Evolutionary conservation across 495 filamentous ascomycete species (phyloP), one percentile per base, ranked within the genome.

Genomic region (Tuber brumale): DNA sequence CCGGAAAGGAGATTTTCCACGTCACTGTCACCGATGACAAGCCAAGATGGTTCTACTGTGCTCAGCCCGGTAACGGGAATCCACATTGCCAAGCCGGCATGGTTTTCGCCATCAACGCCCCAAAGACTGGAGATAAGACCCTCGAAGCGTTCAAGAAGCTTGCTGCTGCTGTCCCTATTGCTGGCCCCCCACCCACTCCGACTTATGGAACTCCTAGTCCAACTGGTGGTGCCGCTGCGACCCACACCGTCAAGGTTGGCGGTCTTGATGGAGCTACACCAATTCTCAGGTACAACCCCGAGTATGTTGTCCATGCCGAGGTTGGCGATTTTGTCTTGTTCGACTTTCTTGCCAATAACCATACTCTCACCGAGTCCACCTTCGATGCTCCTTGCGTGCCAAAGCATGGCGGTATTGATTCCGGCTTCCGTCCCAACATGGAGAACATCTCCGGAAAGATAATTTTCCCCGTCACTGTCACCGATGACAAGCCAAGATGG

Each of bases 281-380:
- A 9, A 27, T 82, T 31, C 85, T 93, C n/a, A 83, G 85, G 41
- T 93, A 88, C 84, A 84, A 80, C 57, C 91, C 91, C 12, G 83
- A 86, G 41, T 77, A 85, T 43, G 83, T 92, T 81, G 77, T 73
- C 46, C 42, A 37, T 39, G 89, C 90, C 39, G 80, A 83, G 18
- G 77, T 88, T 14, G 91, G 91, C 76, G 90, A 92, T 82, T 89
- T 87, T 76, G 87, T 93, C 82, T 80, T 88, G 77, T 93, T 93
- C 87, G 86, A 85, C 74, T 92, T 92, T 87, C 84, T 88, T 82
- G 86, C 87, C 75, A 82, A 83, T 71, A 92, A 92, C 85, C 91
- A 93, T 86, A 91, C 90, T 7, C 88, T 86, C 61, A 92, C 90
- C 6, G 90, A 93, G 83, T 91, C 90, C 39, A 87, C 87, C 14